Evolutionary conservation across 1,139 yeast species (phyloP), one percentile per base, ranked within the genome.

Genomic region (Taphrina deformans): DNA sequence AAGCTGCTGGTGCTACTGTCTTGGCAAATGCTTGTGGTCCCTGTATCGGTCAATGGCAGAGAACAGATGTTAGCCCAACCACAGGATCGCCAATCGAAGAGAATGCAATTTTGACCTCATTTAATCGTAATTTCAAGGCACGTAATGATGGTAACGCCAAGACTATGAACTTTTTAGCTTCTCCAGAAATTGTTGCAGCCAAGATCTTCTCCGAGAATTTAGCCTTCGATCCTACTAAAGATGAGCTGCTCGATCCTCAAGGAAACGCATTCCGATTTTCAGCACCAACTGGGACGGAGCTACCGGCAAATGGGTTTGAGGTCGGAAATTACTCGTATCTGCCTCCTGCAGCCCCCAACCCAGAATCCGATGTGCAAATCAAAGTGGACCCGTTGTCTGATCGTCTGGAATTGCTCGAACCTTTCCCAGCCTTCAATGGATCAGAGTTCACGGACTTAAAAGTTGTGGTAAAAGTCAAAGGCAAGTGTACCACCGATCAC

Each of bases 11-110:
- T 66, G 98, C 96, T 61, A 82, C 85, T 64, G 97, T 93, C 18
- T 81, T 93, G 70, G 97, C 98, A 51, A 93, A 93, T 74, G 99
- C 99, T 16, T 93, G 99, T 81, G 99, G 99, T 67, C 99, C 98
- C 70, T 93, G 99, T 81, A 93, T 93, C 73, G 99, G 99, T 63
- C 98, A 93, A 80, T 93, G 99, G 99, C 97, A 91, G 75, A 86
- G 99, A 78, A 81, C 87, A 62, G 87, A 87, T 76, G 83, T 83
- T 65, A 84, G 88, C 7, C 81, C 63, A 12, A 44, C 52, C 16
- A 48, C 40, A 16, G 61, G 65, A 14, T 23, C 51, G 12, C 62
- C 65, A 16, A 31, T 45, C 21, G 62, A 59, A n/a, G 56, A 85
- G 62, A 92, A 92, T 74, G 90, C 97, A 64, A 93, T 93, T 68